Evolutionary conservation across 345 rosid genomes (phyloP).

Genomic region (Atalantia buxifolia): DNA sequence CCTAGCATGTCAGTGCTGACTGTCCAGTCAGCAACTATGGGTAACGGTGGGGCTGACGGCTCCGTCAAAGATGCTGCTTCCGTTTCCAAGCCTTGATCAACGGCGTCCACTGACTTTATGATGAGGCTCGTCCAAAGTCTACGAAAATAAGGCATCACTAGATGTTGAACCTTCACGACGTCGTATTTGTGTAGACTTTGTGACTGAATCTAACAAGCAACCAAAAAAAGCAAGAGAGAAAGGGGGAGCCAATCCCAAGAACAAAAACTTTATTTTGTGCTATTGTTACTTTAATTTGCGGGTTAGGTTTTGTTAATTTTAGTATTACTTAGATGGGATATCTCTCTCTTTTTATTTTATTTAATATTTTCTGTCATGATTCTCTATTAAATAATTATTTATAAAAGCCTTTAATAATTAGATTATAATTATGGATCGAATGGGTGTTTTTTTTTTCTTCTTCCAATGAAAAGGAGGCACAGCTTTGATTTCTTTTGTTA

Average conservation of each 20-base stretch:
- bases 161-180: constrained; percentile 25
- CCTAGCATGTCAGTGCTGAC: constrained; percentile 78
- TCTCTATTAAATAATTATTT: background rate
- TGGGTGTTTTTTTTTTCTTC: background rate
- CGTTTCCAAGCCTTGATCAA: constrained; percentile 58
- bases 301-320: background rate
- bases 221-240: background rate
- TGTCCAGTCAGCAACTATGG: constrained; percentile 58
- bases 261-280: background rate
- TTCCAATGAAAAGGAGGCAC: background rate
- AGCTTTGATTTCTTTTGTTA: background rate
- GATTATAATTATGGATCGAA: constrained; percentile 13
- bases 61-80: constrained; percentile 69
- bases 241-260: constrained; percentile 15
- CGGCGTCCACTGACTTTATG: constrained; percentile 19
- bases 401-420: constrained; percentile 6
- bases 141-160: constrained; percentile 26
- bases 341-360: background rate
- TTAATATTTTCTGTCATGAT: background rate
- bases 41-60: constrained; percentile 36
- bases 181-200: constrained; percentile 47
- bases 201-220: constrained; percentile 20
- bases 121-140: constrained; percentile 28
- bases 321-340: background rate
- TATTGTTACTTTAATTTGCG: background rate